Conservation (phyloP, 495 filamentous ascomycete genomes). For the Oidiodendron maius region DNA sequence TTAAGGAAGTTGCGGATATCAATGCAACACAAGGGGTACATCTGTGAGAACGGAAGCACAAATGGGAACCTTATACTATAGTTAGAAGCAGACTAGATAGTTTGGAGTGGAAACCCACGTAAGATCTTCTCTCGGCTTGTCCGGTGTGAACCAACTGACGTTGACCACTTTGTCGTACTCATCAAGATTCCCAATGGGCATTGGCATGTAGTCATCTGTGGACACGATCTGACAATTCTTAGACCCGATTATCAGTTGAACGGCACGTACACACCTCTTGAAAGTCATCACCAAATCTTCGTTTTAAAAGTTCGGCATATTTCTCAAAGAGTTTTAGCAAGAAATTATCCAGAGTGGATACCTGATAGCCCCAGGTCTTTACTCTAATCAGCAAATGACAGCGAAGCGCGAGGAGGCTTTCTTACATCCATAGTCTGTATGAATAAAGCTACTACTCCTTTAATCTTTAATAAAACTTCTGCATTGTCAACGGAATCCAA, state of each 20-base stretch:
- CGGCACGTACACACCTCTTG: slow-evolving; percentile 55
- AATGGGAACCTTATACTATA: slow-evolving; percentile 64
- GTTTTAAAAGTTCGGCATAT: slow-evolving; percentile 88
- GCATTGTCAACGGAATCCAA: slow-evolving; percentile 74
- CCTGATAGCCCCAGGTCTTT: slow-evolving; percentile 82
- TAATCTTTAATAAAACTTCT: slow-evolving; percentile 82
- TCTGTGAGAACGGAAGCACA: slow-evolving; percentile 93
- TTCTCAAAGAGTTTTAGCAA: slow-evolving; percentile 83
- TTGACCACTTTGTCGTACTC: slow-evolving; percentile 93
- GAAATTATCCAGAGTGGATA: slow-evolving; percentile 74
- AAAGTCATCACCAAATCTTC: slow-evolving; percentile 86
- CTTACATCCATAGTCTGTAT: slow-evolving; percentile 93
- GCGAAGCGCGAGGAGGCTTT: slow-evolving; percentile 5
- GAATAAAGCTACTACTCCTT: slow-evolving; percentile 86
- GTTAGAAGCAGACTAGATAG: not conserved
- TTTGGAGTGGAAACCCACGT: slow-evolving; percentile 46
- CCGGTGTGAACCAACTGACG: slow-evolving; percentile 87
- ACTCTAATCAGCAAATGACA: slow-evolving; percentile 15
- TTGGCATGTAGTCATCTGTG: slow-evolving; percentile 98
- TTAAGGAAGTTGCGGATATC: slow-evolving; percentile 95
- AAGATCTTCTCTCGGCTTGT: slow-evolving; percentile 68
- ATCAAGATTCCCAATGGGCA: slow-evolving; percentile 84
- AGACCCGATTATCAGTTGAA: slow-evolving; percentile 4
- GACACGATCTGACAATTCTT: slow-evolving; percentile 64
- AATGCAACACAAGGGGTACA: slow-evolving; percentile 98